Evolutionary conservation across 371 early-diverging fungal genomes (phyloP).

Genomic region (Globomyces sp.): DNA sequence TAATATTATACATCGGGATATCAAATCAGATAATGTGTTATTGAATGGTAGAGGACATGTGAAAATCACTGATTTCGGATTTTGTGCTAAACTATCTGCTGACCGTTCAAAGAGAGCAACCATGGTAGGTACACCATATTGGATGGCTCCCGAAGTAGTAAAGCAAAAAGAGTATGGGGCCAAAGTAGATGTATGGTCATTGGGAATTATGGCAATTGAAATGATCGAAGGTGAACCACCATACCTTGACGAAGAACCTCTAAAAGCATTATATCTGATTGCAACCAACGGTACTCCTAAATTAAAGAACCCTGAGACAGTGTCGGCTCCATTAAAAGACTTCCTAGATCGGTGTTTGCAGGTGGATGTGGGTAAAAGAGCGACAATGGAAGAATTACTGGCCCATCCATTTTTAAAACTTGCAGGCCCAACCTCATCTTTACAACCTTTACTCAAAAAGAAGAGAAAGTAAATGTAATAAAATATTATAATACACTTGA

Average conservation of each 20-base stretch:
- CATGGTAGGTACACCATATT: slow-evolving; percentile 93
- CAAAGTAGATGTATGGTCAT: slow-evolving; percentile 97
- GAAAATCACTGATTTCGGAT: slow-evolving; percentile 94
- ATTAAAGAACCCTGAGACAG: slow-evolving; percentile 82
- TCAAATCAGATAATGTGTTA: slow-evolving; percentile 95
- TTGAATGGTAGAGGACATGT: slow-evolving; percentile 84
- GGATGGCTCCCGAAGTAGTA: slow-evolving; percentile 98
- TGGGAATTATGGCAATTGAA: slow-evolving; percentile 98
- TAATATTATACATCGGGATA: slow-evolving; percentile 95
- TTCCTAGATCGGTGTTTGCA: slow-evolving; percentile 82
- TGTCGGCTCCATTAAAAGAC: slow-evolving; percentile 75
- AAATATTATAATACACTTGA: not conserved
- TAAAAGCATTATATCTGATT: slow-evolving; percentile 90
- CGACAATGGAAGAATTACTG: slow-evolving; percentile 75
- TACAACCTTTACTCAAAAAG: not conserved
- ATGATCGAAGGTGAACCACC: slow-evolving; percentile 98
- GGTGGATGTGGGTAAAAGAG: slow-evolving; percentile 83
- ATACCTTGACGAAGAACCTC: slow-evolving; percentile 89
- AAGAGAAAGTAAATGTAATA: not conserved
- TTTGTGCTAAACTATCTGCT: slow-evolving; percentile 89
- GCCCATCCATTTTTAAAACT: slow-evolving; percentile 6
- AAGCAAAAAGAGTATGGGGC: slow-evolving; percentile 90
- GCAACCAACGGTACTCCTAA: slow-evolving; percentile 95
- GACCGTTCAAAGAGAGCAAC: slow-evolving; percentile 88
- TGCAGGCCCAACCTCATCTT: not conserved